Evolutionary conservation across 2,329 filamentous ascomycete species (phyloP).

Genomic region (Cytospora piceae): DNA sequence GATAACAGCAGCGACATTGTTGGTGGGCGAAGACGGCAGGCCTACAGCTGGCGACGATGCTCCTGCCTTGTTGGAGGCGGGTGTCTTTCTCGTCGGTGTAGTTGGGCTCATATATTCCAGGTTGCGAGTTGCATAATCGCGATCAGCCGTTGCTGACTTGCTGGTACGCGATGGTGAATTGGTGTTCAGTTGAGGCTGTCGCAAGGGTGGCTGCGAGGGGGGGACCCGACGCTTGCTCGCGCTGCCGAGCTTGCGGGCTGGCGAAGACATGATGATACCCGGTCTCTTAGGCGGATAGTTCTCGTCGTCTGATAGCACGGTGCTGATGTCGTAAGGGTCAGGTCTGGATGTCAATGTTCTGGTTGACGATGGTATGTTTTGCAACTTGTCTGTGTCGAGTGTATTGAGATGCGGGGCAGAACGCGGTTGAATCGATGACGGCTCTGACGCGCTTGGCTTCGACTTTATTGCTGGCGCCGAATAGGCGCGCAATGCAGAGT

Average conservation of each 20-base stretch:
- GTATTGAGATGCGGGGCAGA: not conserved
- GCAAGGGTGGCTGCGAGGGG: not conserved
- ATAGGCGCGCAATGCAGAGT: not conserved
- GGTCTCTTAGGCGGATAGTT: not conserved
- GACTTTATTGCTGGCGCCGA: not conserved
- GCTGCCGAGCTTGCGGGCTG: constrained; percentile 24
- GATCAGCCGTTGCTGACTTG: not conserved
- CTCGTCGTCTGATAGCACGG: constrained; percentile 14
- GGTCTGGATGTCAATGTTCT: constrained; percentile 2
- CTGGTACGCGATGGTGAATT: not conserved
- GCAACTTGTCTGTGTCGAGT: not conserved
- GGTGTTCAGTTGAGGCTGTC: not conserved
- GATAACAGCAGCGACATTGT: constrained; percentile 22
- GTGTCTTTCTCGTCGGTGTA: constrained; percentile 8
- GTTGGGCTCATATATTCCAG: not conserved
- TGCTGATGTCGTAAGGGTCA: constrained; percentile 28
- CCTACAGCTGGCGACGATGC: constrained; percentile 10
- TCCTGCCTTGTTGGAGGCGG: not conserved
- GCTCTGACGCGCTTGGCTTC: not conserved
- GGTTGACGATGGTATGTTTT: not conserved
- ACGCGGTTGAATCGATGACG: not conserved
- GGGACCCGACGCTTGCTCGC: not conserved
- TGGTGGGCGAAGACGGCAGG: constrained; percentile 21
- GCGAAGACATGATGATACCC: constrained; percentile 3
- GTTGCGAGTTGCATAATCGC: not conserved